phyloP scores from a whole-genome alignment of 768 basidiomycete genomes.

The Leccinellum luteum region DNA sequence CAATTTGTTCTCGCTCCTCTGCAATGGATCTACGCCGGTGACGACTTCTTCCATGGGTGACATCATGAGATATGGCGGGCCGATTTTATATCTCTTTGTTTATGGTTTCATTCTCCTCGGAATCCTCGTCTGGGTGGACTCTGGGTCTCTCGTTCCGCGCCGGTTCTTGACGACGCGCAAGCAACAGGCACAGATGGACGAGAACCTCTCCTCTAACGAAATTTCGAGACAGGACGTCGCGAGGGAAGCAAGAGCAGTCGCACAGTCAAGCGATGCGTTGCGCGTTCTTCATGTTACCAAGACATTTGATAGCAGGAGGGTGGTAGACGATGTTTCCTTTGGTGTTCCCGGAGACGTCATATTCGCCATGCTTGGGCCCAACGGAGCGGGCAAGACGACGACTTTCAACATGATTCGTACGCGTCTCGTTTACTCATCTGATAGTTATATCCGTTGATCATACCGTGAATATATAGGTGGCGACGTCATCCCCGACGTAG shows the following conservation, averaged over 20 bases:
- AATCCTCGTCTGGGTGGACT: constrained; percentile 70
- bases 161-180: constrained; percentile 27
- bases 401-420: constrained; percentile 77
- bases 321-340: constrained; percentile 73
- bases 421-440: constrained; percentile 20
- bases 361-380: constrained; percentile 76
- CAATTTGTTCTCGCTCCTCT: constrained; percentile 74
- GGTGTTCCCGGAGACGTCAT: constrained; percentile 60
- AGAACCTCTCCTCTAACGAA: constrained; percentile 12
- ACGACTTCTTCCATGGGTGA: constrained; percentile 46
- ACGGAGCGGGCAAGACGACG: constrained; percentile 83
- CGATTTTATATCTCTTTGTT: constrained; percentile 69
- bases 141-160: constrained; percentile 54
- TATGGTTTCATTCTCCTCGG: constrained; percentile 56
- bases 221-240: constrained; percentile 48
- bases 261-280: constrained; percentile 52
- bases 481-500: constrained; percentile 61
- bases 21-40: constrained; percentile 50
- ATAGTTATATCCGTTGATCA: neutral
- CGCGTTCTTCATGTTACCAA: constrained; percentile 65
- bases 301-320: constrained; percentile 50
- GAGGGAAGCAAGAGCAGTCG: constrained; percentile 48
- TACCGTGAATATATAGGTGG: constrained; percentile 48
- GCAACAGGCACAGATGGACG: constrained; percentile 10
- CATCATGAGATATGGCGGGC: constrained; percentile 67